These are phyloP conservation scores for Lasiosphaeria ovina DNA, from an alignment of 495 filamentous ascomycete species.

Conservation along the genomic window DNA sequence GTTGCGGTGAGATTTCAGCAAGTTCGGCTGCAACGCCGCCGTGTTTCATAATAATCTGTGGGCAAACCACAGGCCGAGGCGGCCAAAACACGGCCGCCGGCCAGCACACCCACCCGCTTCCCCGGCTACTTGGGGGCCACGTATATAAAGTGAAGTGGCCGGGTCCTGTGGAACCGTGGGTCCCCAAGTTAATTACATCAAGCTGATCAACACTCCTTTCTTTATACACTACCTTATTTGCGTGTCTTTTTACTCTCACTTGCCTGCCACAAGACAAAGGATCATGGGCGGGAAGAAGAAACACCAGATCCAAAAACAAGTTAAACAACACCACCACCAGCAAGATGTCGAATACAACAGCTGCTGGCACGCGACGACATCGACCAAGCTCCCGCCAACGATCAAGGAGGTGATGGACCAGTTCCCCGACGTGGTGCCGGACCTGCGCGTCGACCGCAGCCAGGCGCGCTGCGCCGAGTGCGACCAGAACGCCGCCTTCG, in stretches of 20 bases:
- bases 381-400: constrained; percentile 30
- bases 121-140: too few species aligned
- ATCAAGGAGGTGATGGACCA: constrained; percentile 35
- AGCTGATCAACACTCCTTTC: too few species aligned
- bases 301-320: not conserved
- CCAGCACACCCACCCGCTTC: too few species aligned
- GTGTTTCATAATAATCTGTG: too few species aligned
- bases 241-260: not conserved
- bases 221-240: too few species aligned
- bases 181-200: too few species aligned
- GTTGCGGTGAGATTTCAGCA: too few species aligned
- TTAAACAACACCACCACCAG: not conserved
- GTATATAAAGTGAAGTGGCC: too few species aligned
- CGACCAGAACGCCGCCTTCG: constrained; percentile 9
- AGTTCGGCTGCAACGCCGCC: too few species aligned
- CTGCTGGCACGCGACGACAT: not conserved
- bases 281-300: not conserved
- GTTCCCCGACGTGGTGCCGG: constrained; percentile 14
- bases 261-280: not conserved
- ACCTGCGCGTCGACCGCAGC: constrained; percentile 17
- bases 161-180: too few species aligned
- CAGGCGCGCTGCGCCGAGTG: constrained; percentile 24
- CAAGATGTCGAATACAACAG: not conserved
- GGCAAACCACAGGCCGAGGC: too few species aligned
- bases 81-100: too few species aligned